phyloP scores from a whole-genome alignment of 169 alveolate genomes.

The Plasmodium inui region DNA sequence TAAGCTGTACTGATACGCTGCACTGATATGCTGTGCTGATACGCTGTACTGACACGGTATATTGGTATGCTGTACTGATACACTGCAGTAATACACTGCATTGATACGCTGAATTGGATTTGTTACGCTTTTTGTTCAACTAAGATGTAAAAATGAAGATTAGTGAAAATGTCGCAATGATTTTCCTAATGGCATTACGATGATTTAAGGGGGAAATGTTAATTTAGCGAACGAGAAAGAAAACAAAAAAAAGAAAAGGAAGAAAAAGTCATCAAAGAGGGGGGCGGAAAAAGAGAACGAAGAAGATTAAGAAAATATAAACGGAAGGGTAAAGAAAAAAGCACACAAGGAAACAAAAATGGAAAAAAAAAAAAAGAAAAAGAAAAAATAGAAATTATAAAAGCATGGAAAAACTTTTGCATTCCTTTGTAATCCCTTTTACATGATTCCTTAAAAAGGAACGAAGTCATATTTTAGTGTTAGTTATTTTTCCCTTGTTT shows the following conservation, averaged over 20 bases:
- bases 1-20: background rate
- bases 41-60: no score
- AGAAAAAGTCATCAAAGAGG: background rate
- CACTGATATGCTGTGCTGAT: no score
- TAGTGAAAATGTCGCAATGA: background rate
- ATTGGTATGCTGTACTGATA: background rate
- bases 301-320: background rate
- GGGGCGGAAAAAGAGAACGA: background rate
- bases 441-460: background rate
- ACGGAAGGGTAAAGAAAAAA: background rate
- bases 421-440: background rate
- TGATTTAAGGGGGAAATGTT: background rate
- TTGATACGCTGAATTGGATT: background rate
- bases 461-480: background rate
- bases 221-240: background rate
- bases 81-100: no score
- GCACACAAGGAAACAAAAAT: background rate
- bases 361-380: background rate
- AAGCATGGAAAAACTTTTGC: background rate
- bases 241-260: background rate
- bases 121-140: background rate
- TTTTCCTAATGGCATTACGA: background rate
- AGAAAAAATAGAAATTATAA: background rate
- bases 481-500: background rate
- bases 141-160: background rate